Percentiles rank a stretch among this genome's conserved stretches.
These are phyloP conservation scores for Anthracocystis walkeri DNA, from an alignment of 1,284 basidiomycete genomes.

Conservation along the genomic window DNA sequence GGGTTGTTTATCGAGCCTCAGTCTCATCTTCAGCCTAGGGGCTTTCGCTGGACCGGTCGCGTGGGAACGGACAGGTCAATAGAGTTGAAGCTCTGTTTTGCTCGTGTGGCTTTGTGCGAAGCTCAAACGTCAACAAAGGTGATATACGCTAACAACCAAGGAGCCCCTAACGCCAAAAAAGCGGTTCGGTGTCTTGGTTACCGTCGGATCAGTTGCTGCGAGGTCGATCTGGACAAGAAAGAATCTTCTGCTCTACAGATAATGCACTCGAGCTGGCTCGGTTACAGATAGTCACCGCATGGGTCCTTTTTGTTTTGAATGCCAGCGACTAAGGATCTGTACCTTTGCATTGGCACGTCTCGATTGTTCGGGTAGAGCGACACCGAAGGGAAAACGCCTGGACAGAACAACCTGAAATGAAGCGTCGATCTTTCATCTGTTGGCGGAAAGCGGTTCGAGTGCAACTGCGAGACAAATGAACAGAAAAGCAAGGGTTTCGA, in stretches of 20 bases:
- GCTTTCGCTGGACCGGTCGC: not conserved
- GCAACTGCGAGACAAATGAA: too few relatives aligned
- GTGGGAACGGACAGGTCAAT: slow-evolving; percentile 3
- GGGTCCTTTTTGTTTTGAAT: too few relatives aligned
- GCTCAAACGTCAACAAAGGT: not conserved
- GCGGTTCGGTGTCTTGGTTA: not conserved
- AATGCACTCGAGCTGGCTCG: not conserved
- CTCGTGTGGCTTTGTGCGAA: too few relatives aligned
- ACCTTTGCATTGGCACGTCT: slow-evolving; percentile 1
- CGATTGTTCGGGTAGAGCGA: not conserved
- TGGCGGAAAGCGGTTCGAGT: too few relatives aligned
- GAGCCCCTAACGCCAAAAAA: not conserved
- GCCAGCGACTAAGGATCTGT: not conserved
- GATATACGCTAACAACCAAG: not conserved
- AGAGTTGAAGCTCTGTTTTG: not conserved
- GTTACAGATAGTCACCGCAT: not conserved
- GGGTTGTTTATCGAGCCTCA: not conserved
- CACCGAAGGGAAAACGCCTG: not conserved
- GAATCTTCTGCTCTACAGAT: not conserved
- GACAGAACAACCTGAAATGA: not conserved
- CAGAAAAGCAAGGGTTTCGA: slow-evolving; percentile 1
- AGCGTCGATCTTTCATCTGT: not conserved
- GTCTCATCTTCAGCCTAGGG: too few relatives aligned
- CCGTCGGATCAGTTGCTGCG: slow-evolving; percentile 7
- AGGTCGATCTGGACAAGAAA: not conserved